These are phyloP conservation scores for Silene vulgaris DNA, from an alignment of 179 eudicot genomes.

Conservation along the genomic window DNA sequence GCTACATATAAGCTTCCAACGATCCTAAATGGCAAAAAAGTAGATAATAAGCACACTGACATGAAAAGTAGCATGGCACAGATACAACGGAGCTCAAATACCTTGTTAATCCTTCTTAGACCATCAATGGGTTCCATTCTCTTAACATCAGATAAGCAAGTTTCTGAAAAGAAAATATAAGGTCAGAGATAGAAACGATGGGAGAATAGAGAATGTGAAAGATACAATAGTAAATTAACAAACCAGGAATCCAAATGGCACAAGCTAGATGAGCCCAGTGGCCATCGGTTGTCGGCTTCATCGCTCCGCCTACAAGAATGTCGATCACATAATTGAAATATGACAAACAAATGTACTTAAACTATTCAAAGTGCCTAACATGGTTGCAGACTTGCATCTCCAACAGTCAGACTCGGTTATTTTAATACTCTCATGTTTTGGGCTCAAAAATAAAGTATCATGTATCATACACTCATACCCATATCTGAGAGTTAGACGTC, in stretches of 20 bases:
- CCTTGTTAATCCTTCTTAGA: conserved; percentile 71
- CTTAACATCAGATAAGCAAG: conserved; percentile 87
- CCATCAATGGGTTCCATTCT: conserved; percentile 99
- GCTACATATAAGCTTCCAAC: conserved; percentile 95
- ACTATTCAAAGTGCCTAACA: neutral
- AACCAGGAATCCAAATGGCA: conserved; percentile 99
- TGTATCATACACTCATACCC: neutral
- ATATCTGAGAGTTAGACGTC: neutral
- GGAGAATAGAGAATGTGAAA: conserved; percentile 13
- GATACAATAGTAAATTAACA: conserved; percentile 19
- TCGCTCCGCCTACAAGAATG: conserved; percentile 70
- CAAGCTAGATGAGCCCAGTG: conserved; percentile 99
- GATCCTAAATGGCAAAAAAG: conserved; percentile 49
- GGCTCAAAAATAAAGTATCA: neutral
- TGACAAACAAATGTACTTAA: neutral
- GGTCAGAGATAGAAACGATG: conserved; percentile 21
- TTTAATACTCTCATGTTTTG: neutral
- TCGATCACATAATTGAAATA: conserved; percentile 4
- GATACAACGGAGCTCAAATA: conserved; percentile 24
- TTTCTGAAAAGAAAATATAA: conserved; percentile 49
- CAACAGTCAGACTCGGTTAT: neutral
- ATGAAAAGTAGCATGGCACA: neutral
- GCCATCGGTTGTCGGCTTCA: conserved; percentile 98
- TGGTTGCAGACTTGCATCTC: neutral
- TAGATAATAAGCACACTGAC: conserved; percentile 12